These are phyloP conservation scores for Aphanomyces invadans DNA, from an alignment of 352 stramenopile species.

Conservation along the genomic window DNA sequence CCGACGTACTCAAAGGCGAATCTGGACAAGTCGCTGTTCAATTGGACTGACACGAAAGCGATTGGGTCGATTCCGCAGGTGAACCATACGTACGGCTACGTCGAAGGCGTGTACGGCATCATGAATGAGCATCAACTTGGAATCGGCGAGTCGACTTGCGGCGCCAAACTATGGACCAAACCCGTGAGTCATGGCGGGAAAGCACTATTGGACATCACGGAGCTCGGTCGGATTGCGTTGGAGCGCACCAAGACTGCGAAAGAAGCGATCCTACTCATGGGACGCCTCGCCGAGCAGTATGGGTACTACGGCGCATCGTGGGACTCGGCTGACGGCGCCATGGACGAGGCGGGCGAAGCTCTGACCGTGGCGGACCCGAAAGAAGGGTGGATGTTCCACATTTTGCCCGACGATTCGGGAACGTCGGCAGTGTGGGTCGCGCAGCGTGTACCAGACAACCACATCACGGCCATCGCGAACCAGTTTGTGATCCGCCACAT, in stretches of 20 bases:
- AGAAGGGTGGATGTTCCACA: constrained; percentile 72
- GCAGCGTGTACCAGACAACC: constrained; percentile 17
- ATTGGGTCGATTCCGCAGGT: constrained; percentile 69
- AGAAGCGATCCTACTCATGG: constrained; percentile 86
- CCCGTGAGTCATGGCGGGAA: constrained; percentile 56
- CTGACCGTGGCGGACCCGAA: constrained; percentile 43
- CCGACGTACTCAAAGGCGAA: constrained; percentile 51
- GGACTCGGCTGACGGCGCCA: constrained; percentile 40
- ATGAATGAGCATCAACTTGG: constrained; percentile 81
- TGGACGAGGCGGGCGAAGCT: constrained; percentile 36
- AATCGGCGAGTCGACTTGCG: constrained; percentile 75
- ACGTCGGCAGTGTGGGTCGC: constrained; percentile 42
- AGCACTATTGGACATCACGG: constrained; percentile 81
- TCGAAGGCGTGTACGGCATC: constrained; percentile 72
- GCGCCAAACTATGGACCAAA: constrained; percentile 53
- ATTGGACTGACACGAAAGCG: constrained; percentile 46
- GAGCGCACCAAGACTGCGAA: constrained; percentile 74
- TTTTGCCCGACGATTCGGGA: constrained; percentile 53
- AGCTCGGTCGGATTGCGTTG: constrained; percentile 83
- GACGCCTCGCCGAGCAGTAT: constrained; percentile 86
- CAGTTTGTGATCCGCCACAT: constrained; percentile 92
- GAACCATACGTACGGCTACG: constrained; percentile 62
- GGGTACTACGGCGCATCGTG: constrained; percentile 64
- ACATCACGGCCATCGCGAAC: constrained; percentile 82
- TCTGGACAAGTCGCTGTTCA: constrained; percentile 57